Conservation (phyloP, 768 basidiomycete species). For the Pilatotrama ljubarskyi region DNA sequence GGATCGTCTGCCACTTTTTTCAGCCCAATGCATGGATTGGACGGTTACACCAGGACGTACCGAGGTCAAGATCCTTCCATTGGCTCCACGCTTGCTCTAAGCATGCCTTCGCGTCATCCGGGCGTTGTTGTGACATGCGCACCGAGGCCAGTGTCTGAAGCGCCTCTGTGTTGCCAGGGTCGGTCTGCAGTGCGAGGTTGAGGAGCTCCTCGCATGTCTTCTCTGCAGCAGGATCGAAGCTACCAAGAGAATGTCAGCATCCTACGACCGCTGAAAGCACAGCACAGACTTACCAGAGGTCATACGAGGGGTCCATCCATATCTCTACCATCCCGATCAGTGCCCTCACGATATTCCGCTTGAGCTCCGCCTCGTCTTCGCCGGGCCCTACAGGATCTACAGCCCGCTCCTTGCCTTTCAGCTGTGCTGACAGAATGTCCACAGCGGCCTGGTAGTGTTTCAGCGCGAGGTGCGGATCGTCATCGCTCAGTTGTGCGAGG, state of each 20-base stretch:
- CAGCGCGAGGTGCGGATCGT: slow-evolving; percentile 72
- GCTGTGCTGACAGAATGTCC: slow-evolving; percentile 61
- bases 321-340: slow-evolving; percentile 90
- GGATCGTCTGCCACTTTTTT: slow-evolving; percentile 53
- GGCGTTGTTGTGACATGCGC: slow-evolving; percentile 81
- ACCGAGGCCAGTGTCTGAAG: slow-evolving; percentile 82
- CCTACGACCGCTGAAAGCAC: not conserved
- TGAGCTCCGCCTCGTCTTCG: slow-evolving; percentile 58
- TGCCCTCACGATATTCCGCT: slow-evolving; percentile 71
- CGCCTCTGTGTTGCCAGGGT: slow-evolving; percentile 77
- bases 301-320: slow-evolving; percentile 91
- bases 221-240: slow-evolving; percentile 82
- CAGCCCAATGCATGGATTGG: not conserved
- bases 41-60: slow-evolving; percentile 26
- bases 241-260: slow-evolving; percentile 31
- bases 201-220: slow-evolving; percentile 80
- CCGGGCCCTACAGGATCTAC: slow-evolving; percentile 36
- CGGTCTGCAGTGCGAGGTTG: slow-evolving; percentile 66
- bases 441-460: slow-evolving; percentile 81
- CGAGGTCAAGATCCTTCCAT: slow-evolving; percentile 70
- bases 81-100: slow-evolving; percentile 66
- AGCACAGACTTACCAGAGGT: slow-evolving; percentile 68
- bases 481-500: slow-evolving; percentile 81
- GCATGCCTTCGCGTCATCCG: slow-evolving; percentile 76
- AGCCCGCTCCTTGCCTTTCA: slow-evolving; percentile 74